These are phyloP conservation scores for Paracoccidioides brasiliensis DNA, from an alignment of 2,329 filamentous ascomycete genomes.

Conservation along the genomic window DNA sequence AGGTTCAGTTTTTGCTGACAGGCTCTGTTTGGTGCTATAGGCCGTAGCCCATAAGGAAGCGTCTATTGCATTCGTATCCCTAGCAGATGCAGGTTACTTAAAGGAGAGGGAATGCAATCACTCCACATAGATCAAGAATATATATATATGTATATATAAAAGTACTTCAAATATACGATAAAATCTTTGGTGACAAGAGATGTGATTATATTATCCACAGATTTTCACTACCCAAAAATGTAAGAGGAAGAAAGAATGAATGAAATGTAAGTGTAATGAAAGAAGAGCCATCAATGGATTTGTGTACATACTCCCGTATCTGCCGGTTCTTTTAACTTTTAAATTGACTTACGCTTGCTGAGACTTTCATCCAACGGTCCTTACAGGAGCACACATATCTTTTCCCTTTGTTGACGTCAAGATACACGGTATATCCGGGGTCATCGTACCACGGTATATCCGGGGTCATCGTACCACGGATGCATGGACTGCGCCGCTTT, in stretches of 20 bases:
- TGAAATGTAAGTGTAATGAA: neutral
- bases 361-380: too few relatives aligned
- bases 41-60: neutral
- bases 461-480: neutral
- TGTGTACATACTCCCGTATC: too few relatives aligned
- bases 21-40: neutral
- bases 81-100: neutral
- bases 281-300: neutral
- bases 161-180: too few relatives aligned
- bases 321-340: neutral
- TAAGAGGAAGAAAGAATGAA: neutral
- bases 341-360: neutral
- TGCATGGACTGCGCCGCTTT: too few relatives aligned
- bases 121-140: neutral
- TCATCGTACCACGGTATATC: neutral
- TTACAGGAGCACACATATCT: neutral
- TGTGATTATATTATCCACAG: neutral
- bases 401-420: neutral
- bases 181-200: neutral
- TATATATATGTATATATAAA: neutral
- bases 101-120: neutral
- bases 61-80: neutral
- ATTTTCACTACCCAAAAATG: neutral
- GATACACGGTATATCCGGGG: neutral
- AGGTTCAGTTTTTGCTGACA: neutral